Evolutionary conservation across 73 alveolate genomes (phyloP).

Genomic region (Paramecium tetraurelia): DNA sequence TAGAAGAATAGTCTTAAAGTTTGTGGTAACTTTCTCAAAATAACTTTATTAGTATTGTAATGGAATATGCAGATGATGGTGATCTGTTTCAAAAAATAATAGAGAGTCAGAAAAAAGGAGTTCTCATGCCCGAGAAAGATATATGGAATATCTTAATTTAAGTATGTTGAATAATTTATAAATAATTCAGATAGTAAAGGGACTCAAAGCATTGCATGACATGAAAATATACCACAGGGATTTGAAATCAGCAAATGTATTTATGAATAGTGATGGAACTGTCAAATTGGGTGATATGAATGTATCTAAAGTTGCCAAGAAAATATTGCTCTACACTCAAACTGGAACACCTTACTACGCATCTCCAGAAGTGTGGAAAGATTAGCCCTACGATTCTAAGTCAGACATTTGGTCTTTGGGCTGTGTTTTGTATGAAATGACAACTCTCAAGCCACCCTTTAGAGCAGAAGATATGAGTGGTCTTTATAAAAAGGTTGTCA

Average conservation of each 20-base stretch:
- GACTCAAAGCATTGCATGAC: constrained; percentile 76
- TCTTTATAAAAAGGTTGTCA: constrained; percentile 77
- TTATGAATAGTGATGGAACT: constrained; percentile 80
- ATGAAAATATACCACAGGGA: constrained; percentile 85
- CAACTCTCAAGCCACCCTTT: constrained; percentile 94
- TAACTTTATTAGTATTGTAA: constrained; percentile 76
- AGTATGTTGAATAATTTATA: constrained; percentile 71
- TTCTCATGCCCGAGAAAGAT: constrained; percentile 70
- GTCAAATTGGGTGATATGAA: constrained; percentile 95
- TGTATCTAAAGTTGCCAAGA: constrained; percentile 87
- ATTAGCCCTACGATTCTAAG: constrained; percentile 94
- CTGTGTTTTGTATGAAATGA: constrained; percentile 94
- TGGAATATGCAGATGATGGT: constrained; percentile 94
- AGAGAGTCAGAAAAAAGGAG: constrained; percentile 69
- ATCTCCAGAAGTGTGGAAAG: constrained; percentile 97
- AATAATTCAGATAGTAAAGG: constrained; percentile 63
- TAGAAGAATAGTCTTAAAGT: constrained; percentile 78
- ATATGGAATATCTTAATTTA: constrained; percentile 87
- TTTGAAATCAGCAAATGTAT: constrained; percentile 88
- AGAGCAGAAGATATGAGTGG: constrained; percentile 96
- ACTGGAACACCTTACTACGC: constrained; percentile 98
- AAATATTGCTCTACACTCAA: constrained; percentile 84
- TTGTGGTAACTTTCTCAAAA: constrained; percentile 36
- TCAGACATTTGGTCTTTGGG: constrained; percentile 98
- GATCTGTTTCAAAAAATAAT: constrained; percentile 83